These are phyloP conservation scores for Verticillium klebahnii DNA, from an alignment of 2,329 filamentous ascomycete genomes.

Conservation along the genomic window DNA sequence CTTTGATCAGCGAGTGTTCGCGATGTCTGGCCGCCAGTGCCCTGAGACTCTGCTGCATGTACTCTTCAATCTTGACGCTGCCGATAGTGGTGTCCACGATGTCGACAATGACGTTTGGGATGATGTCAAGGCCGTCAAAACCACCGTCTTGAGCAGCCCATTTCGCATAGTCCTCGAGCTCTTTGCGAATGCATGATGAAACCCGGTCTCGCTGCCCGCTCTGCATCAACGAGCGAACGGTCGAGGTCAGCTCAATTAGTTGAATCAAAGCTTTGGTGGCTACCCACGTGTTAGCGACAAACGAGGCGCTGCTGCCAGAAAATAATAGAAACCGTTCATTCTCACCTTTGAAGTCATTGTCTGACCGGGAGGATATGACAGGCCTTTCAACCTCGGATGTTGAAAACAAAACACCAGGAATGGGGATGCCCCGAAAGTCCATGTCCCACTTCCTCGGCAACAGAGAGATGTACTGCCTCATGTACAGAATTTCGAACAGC, in stretches of 20 bases:
- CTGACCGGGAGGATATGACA: conserved; percentile 30
- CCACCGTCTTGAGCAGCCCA: conserved; percentile 38
- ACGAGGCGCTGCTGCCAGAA: not conserved
- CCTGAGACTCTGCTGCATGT: conserved; percentile 30
- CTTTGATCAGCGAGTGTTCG: conserved; percentile 24
- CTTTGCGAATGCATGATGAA: conserved; percentile 25
- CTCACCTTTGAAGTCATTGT: conserved; percentile 31
- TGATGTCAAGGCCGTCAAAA: conserved; percentile 25
- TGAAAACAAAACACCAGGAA: conserved; percentile 30
- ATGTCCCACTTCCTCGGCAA: conserved; percentile 34
- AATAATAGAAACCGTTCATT: not conserved
- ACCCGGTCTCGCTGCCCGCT: conserved; percentile 26
- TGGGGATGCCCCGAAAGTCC: conserved; percentile 34
- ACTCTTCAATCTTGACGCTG: conserved; percentile 25
- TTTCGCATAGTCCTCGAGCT: conserved; percentile 27
- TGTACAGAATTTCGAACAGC: conserved; percentile 36
- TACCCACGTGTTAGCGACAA: conserved; percentile 17
- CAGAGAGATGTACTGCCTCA: conserved; percentile 34
- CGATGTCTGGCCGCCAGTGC: conserved; percentile 29
- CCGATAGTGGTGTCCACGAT: conserved; percentile 24
- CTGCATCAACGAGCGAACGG: conserved; percentile 28
- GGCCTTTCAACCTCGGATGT: conserved; percentile 24
- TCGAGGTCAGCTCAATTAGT: conserved; percentile 34
- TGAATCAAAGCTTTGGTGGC: conserved; percentile 33
- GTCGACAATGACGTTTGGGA: conserved; percentile 34